Evolutionary conservation across 495 filamentous ascomycete genomes (phyloP).

Genomic region (Margaritispora aquatica): DNA sequence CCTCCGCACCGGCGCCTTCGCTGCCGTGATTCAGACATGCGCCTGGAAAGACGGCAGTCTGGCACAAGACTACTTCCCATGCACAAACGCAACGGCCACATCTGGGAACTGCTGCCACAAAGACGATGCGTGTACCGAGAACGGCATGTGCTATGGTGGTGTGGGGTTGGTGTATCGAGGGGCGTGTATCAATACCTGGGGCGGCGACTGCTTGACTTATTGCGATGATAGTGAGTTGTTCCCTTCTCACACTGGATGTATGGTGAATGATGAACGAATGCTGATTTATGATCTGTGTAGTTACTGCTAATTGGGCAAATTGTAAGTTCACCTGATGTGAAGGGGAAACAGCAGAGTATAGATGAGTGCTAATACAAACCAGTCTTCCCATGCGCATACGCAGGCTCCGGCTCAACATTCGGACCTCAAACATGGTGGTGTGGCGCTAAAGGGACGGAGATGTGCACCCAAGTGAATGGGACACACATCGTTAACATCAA

Average conservation of each 20-base stretch:
- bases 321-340: not conserved
- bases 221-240: constrained; percentile 1
- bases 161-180: constrained; percentile 1
- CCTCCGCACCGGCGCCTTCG: not conserved
- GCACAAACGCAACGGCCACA: not conserved
- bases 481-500: not conserved
- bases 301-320: not conserved
- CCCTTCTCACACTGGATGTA: too few relatives aligned
- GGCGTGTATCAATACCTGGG: not conserved
- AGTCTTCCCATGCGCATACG: constrained; percentile 1
- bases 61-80: not conserved
- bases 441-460: not conserved
- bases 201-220: not conserved
- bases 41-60: not conserved
- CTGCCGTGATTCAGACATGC: not conserved
- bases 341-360: not conserved
- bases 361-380: not conserved
- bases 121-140: not conserved
- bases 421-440: constrained; percentile 2
- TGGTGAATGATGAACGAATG: not conserved
- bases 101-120: not conserved
- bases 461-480: not conserved
- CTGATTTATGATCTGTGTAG: not conserved
- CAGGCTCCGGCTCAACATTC: not conserved
- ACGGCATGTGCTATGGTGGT: not conserved